Base-by-base conservation (phyloP, 2,329 filamentous ascomycete genomes). In the Penicillium sp. region DNA sequence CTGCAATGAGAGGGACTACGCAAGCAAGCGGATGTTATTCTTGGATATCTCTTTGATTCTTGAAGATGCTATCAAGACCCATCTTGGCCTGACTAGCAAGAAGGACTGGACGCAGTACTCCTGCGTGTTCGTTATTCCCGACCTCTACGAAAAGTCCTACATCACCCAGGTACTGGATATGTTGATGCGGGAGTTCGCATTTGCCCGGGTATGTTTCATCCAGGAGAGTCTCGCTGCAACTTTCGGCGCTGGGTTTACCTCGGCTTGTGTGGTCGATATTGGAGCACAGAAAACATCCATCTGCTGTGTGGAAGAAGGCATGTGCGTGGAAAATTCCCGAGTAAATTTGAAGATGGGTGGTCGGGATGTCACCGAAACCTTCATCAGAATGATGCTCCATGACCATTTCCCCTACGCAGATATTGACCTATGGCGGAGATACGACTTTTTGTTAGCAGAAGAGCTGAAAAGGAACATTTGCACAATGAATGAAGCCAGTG, bases 211-310 rank as follows among this genome's bases (percentile, higher is more conserved):
- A 47, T 95, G 90, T 71, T 95, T 99, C 69, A 92, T 97, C 56
- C 94, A 99, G 73, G 94, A 99, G 76, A 96, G 92, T 68, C 85
- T 97, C 69, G 92, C 93, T 0, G 93, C 92, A 3, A 94, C 92
- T 0, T 99, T 96, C 71, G 94, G 94, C 12, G 94, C 93, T 4
- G 94, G 94, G 7, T 97, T 95, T 69, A 95, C 92, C 1, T 91
- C 90, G 59, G 89, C 91, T 20, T 99, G 94, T 66, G 92, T 99
- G 53, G 92, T 99, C 11, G 94, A 99, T 70, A 89, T 99, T 54
- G 94, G 94, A 12, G 93, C 94, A 1, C 92, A 97, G 71, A 99
- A 99, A 81, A 97, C 94, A 1, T 96, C 94, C 0, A 89, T 99
- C 29, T 93, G 92, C 59, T 99, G 94, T 64, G 92, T 99, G 11